phyloP scores from a whole-genome alignment of 2,329 filamentous ascomycete genomes.

The Aspergillus texensis region DNA sequence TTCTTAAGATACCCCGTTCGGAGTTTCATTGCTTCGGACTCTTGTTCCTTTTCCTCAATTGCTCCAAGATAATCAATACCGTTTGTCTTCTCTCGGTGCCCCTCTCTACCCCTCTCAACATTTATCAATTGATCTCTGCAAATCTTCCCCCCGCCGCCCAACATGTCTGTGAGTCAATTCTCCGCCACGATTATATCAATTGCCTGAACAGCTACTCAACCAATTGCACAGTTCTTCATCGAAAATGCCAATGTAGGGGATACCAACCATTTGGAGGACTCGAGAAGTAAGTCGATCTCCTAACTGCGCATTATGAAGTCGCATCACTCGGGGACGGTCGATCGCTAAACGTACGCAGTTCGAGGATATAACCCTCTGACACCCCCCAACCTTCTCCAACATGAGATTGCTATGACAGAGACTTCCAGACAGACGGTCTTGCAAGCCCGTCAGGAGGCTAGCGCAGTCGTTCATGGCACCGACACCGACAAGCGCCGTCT shows the following conservation, averaged over 20 bases:
- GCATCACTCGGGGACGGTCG: not conserved
- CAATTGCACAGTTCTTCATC: slow-evolving; percentile 65
- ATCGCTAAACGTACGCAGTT: slow-evolving; percentile 51
- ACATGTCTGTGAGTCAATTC: slow-evolving; percentile 39
- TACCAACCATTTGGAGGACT: slow-evolving; percentile 73
- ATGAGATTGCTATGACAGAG: slow-evolving; percentile 70
- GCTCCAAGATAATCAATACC: not conserved
- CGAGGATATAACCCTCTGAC: slow-evolving; percentile 92
- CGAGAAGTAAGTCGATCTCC: slow-evolving; percentile 67
- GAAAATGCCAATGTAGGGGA: slow-evolving; percentile 80
- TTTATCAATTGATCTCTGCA: not conserved
- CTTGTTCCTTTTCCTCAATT: not conserved
- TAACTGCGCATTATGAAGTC: slow-evolving; percentile 5
- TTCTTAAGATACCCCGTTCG: not conserved
- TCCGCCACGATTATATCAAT: slow-evolving; percentile 1
- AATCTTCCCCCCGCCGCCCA: slow-evolving; percentile 14
- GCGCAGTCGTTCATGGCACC: slow-evolving; percentile 62
- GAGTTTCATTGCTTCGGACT: not conserved
- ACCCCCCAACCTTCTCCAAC: slow-evolving; percentile 89
- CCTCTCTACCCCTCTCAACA: not conserved
- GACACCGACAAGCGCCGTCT: slow-evolving; percentile 59
- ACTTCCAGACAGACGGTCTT: slow-evolving; percentile 57
- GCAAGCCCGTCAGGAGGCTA: slow-evolving; percentile 61
- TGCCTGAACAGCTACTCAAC: slow-evolving; percentile 9
- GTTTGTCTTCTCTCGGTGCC: not conserved